Conservation (phyloP, 1,284 basidiomycete species). For the Trichosporon sp. region DNA sequence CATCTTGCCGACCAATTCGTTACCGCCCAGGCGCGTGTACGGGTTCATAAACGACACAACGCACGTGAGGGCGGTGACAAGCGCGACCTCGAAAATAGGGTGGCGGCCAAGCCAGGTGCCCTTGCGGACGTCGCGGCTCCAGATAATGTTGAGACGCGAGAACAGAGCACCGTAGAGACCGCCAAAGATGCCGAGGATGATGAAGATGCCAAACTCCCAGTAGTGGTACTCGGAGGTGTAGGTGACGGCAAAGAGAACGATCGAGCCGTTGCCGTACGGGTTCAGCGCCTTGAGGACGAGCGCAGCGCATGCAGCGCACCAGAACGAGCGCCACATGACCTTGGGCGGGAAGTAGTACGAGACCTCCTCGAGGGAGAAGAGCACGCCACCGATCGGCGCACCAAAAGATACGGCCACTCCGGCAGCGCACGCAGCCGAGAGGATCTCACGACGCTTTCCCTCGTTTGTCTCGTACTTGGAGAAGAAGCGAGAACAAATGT, state of each 20-base stretch:
- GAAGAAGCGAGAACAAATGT: conserved; percentile 86
- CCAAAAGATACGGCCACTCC: conserved; percentile 69
- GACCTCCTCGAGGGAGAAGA: conserved; percentile 91
- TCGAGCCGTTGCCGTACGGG: conserved; percentile 72
- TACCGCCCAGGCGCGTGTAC: conserved; percentile 90
- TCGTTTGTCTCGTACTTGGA: conserved; percentile 91
- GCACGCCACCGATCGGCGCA: conserved; percentile 87
- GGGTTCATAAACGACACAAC: conserved; percentile 83
- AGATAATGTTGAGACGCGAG: conserved; percentile 79
- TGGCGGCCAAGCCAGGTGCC: conserved; percentile 77
- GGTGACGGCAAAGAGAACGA: conserved; percentile 56
- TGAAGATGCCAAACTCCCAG: conserved; percentile 66
- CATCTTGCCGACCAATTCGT: conserved; percentile 83
- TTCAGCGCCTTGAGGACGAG: conserved; percentile 85
- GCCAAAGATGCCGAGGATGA: conserved; percentile 83
- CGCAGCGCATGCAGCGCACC: conserved; percentile 91
- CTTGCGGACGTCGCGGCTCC: conserved; percentile 79
- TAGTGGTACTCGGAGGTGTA: conserved; percentile 56
- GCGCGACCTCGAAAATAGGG: conserved; percentile 79
- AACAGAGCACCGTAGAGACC: conserved; percentile 94
- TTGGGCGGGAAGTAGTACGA: conserved; percentile 95
- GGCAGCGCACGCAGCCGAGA: conserved; percentile 84
- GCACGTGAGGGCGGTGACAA: conserved; percentile 77
- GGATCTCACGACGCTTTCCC: conserved; percentile 89
- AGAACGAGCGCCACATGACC: conserved; percentile 90